phyloP scores from a whole-genome alignment of 768 basidiomycete genomes.

The Chiua virens region DNA sequence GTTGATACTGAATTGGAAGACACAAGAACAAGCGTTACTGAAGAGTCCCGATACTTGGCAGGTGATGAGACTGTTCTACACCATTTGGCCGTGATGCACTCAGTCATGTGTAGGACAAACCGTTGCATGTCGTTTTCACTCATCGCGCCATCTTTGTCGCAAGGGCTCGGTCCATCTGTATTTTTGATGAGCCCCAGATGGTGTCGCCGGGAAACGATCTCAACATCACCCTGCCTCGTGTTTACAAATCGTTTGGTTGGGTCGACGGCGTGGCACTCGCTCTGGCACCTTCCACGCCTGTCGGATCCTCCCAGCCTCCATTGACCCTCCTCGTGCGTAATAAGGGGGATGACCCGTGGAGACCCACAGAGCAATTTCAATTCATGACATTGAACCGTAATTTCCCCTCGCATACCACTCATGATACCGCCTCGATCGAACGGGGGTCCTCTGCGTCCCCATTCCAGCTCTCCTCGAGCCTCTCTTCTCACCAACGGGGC shows the following conservation, averaged over 20 bases:
- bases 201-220: constrained; percentile 14
- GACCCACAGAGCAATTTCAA: constrained; percentile 46
- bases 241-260: constrained; percentile 63
- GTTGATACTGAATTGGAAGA: constrained; percentile 56
- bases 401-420: neutral
- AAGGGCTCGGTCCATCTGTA: constrained; percentile 55
- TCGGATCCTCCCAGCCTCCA: constrained; percentile 6
- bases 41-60: constrained; percentile 37
- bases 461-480: constrained; percentile 39
- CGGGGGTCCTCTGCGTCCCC: constrained; percentile 44
- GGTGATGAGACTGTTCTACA: constrained; percentile 18
- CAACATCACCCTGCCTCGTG: constrained; percentile 27
- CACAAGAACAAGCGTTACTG: constrained; percentile 46
- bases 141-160: constrained; percentile 52
- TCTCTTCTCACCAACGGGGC: constrained; percentile 43
- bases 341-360: constrained; percentile 64
- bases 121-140: constrained; percentile 52
- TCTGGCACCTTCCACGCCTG: constrained; percentile 4
- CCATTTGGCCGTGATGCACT: constrained; percentile 8
- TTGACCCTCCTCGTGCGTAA: constrained; percentile 56
- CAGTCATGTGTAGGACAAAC: constrained; percentile 41
- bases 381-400: constrained; percentile 49
- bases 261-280: constrained; percentile 56
- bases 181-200: constrained; percentile 52
- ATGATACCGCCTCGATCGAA: constrained; percentile 16